Conservation (phyloP, 805 yeast species). For the Hanseniaspora lindneri region DNA sequence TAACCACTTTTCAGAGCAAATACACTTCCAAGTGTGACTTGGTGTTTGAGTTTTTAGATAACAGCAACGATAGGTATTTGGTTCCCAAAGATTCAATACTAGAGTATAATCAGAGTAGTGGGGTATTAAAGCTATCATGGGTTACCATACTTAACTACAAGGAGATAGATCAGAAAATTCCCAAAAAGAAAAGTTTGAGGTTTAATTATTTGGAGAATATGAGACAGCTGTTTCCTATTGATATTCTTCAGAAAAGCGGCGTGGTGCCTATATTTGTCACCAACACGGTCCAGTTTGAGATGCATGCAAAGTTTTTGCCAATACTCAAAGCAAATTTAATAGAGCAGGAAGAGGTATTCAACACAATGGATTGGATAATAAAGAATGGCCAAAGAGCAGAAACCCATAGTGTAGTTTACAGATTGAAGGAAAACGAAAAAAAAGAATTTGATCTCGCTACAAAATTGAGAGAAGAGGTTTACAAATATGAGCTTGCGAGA, state of each 20-base stretch:
- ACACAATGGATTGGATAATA: slow-evolving; percentile 50
- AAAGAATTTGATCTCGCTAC: slow-evolving; percentile 60
- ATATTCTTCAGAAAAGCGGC: slow-evolving; percentile 21
- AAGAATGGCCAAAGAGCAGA: slow-evolving; percentile 48
- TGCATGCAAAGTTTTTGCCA: slow-evolving; percentile 54
- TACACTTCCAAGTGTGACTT: slow-evolving; percentile 58
- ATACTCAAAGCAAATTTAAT: slow-evolving; percentile 56
- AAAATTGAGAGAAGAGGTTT: slow-evolving; percentile 44
- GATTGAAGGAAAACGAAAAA: slow-evolving; percentile 51
- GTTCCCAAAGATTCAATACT: slow-evolving; percentile 68
- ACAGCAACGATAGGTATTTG: slow-evolving; percentile 57
- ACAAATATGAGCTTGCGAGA: slow-evolving; percentile 39
- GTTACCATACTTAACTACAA: slow-evolving; percentile 25
- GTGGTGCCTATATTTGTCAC: slow-evolving; percentile 41
- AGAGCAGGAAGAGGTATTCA: slow-evolving; percentile 39
- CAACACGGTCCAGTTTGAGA: slow-evolving; percentile 50
- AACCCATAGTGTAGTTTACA: slow-evolving; percentile 67
- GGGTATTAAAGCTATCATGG: slow-evolving; percentile 27
- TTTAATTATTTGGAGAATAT: slow-evolving; percentile 19
- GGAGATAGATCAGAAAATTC: slow-evolving; percentile 2
- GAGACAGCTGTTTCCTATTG: slow-evolving; percentile 21
- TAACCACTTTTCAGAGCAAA: slow-evolving; percentile 68
- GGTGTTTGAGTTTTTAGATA: slow-evolving; percentile 76
- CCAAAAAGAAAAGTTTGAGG: neutral
- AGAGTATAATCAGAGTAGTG: slow-evolving; percentile 35